Conservation (phyloP, 1,139 yeast species). For the Blastobotrys indianensis region DNA sequence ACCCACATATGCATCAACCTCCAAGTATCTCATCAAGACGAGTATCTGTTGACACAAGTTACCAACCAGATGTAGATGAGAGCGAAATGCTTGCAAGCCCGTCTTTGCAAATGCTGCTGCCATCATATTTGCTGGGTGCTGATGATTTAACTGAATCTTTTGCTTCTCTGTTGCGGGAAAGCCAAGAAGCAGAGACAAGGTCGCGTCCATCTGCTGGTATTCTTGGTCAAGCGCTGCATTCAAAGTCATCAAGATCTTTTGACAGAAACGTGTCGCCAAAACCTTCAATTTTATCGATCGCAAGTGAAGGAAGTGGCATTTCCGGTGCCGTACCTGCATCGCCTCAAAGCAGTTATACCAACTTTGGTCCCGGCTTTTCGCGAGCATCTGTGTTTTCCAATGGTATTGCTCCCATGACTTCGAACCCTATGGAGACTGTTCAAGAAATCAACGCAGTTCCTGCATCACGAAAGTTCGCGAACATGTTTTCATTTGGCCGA, state of each 20-base stretch:
- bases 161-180: conserved; percentile 14
- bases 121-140: conserved; percentile 30
- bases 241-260: conserved; percentile 14
- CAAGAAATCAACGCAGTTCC: too few relatives aligned
- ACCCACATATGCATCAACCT: neutral
- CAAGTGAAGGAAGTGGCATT: conserved; percentile 8
- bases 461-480: too few relatives aligned
- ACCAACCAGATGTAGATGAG: conserved; percentile 10
- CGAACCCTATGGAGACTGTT: conserved; percentile 1
- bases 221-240: conserved; percentile 21
- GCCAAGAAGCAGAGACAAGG: neutral
- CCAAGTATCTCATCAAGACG: neutral
- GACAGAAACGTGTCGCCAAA: conserved; percentile 19
- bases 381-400: too few relatives aligned
- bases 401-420: too few relatives aligned
- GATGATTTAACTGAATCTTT: conserved; percentile 28
- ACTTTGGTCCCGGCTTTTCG: too few relatives aligned
- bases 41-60: conserved; percentile 3
- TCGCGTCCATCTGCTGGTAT: conserved; percentile 22
- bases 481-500: neutral
- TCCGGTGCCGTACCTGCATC: conserved; percentile 18
- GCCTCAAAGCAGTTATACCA: conserved; percentile 16
- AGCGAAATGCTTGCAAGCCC: conserved; percentile 25
- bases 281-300: conserved; percentile 14
- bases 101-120: conserved; percentile 29